phyloP scores from a whole-genome alignment of 2,329 filamentous ascomycete genomes.

The Fusarium sp. region DNA sequence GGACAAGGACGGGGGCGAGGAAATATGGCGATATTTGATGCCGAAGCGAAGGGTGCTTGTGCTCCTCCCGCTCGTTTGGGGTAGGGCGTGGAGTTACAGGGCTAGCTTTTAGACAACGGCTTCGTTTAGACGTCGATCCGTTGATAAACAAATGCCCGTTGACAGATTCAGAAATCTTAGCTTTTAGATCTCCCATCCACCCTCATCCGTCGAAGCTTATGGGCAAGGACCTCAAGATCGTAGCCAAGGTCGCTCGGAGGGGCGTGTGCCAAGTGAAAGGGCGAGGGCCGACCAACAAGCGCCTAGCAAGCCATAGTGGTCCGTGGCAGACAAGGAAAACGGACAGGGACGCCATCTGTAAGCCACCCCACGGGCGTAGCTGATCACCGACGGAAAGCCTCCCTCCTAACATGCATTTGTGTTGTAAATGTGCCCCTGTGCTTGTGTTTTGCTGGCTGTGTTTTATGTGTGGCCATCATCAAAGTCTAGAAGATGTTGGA shows the following conservation, averaged over 20 bases:
- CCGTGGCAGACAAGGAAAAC: conserved; percentile 30
- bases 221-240: conserved; percentile 27
- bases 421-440: conserved; percentile 36
- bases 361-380: conserved; percentile 31
- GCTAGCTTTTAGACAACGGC: conserved; percentile 30
- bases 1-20: conserved; percentile 35
- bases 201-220: conserved; percentile 30
- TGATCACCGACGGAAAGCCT: conserved; percentile 23
- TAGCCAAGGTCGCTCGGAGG: conserved; percentile 17
- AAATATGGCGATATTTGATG: conserved; percentile 39
- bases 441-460: conserved; percentile 23
- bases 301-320: conserved; percentile 26
- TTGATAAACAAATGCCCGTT: conserved; percentile 36
- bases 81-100: conserved; percentile 28
- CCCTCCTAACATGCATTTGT: conserved; percentile 31
- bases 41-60: conserved; percentile 37
- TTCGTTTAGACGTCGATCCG: conserved; percentile 32
- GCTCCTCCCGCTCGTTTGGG: conserved; percentile 36
- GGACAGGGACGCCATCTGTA: conserved; percentile 21
- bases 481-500: conserved; percentile 12
- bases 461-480: conserved; percentile 28
- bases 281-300: conserved; percentile 12
- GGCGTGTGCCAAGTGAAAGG: conserved; percentile 30
- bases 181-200: conserved; percentile 27
- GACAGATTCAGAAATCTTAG: conserved; percentile 29